Evolutionary conservation across 768 basidiomycete genomes (phyloP).

Genomic region (Botryobasidium botryosum): DNA sequence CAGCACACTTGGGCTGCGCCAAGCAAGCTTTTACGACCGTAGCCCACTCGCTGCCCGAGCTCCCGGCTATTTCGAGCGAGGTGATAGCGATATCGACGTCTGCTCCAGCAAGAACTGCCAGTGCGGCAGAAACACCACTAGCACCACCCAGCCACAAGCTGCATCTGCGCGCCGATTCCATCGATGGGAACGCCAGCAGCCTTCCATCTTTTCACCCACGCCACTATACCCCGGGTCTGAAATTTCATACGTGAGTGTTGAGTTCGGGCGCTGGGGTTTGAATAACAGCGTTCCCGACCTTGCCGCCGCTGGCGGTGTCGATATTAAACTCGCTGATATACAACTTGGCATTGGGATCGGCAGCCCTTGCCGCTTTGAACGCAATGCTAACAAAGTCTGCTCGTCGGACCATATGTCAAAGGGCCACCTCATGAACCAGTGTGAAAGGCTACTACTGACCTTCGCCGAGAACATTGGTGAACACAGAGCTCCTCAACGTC

Average conservation of each 20-base stretch:
- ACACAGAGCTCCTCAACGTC: slow-evolving; percentile 27
- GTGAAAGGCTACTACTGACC: not conserved
- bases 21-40: slow-evolving; percentile 4
- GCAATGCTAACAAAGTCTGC: slow-evolving; percentile 32
- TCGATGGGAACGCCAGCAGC: too few relatives aligned
- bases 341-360: slow-evolving; percentile 31
- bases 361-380: slow-evolving; percentile 33
- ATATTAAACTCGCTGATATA: too few relatives aligned
- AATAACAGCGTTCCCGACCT: too few relatives aligned
- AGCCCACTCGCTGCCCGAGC: not conserved
- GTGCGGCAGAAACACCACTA: slow-evolving; percentile 2
- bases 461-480: slow-evolving; percentile 28
- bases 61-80: slow-evolving; percentile 3
- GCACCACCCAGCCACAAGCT: slow-evolving; percentile 3
- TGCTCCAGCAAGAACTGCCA: not conserved
- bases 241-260: too few relatives aligned
- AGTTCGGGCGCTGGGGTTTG: too few relatives aligned
- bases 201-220: too few relatives aligned
- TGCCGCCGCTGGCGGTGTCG: too few relatives aligned
- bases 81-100: not conserved
- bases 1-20: slow-evolving; percentile 3
- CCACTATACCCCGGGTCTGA: too few relatives aligned
- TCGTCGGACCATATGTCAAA: not conserved
- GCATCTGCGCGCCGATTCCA: slow-evolving; percentile 6
- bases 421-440: not conserved